phyloP scores from a whole-genome alignment of 2,329 filamentous ascomycete genomes.

The Aspergillus floridensis region DNA sequence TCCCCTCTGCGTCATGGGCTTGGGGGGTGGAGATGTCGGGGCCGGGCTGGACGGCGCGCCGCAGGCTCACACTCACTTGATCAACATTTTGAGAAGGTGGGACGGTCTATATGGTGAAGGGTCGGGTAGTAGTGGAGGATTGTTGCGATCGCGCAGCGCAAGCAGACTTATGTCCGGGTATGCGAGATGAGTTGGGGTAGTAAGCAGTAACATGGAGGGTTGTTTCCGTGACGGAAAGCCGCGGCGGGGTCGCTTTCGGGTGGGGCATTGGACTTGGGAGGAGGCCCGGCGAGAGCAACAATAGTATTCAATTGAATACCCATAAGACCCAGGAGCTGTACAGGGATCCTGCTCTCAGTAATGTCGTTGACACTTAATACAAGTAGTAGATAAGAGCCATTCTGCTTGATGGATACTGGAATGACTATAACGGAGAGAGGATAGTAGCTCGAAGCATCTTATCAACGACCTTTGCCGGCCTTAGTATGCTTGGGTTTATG shows the following conservation, averaged over 20 bases:
- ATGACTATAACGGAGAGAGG: no score
- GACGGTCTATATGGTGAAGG: background rate
- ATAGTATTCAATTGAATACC: no score
- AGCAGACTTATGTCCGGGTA: background rate
- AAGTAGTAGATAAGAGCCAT: no score
- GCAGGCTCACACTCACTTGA: conserved; percentile 46
- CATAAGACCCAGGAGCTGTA: no score
- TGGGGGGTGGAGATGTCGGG: background rate
- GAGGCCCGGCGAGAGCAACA: background rate
- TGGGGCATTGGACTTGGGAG: conserved; percentile 22
- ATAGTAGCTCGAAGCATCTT: no score
- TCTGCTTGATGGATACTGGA: no score
- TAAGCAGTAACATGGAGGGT: conserved; percentile 6
- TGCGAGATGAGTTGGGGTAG: conserved; percentile 4
- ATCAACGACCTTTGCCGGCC: no score
- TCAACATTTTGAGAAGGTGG: conserved; percentile 44
- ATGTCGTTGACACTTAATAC: no score
- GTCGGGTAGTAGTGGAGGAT: background rate
- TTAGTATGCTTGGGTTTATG: no score
- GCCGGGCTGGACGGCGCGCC: background rate
- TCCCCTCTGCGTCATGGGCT: conserved; percentile 1
- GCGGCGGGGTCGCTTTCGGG: conserved; percentile 28
- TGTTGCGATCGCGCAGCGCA: background rate
- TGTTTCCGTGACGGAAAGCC: conserved; percentile 27
- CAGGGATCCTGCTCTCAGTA: no score